A percentile compares a stretch with the other conserved stretches of the same genome.
Conservation (phyloP, 2,329 filamentous ascomycete genomes). For the Cercospora brassicicola region DNA sequence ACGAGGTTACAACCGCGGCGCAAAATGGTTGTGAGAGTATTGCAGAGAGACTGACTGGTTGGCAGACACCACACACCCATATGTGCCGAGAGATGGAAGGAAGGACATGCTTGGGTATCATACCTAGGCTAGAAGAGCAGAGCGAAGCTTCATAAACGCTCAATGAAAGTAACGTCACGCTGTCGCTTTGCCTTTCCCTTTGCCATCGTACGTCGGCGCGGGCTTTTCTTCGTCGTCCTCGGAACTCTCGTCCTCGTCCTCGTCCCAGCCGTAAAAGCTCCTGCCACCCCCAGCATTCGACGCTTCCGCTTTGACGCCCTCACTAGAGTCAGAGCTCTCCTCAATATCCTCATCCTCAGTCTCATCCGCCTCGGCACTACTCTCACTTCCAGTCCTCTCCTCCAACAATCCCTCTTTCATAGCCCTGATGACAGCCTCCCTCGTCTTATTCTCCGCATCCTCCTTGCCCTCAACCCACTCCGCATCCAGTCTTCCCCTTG, state of each 20-base stretch:
- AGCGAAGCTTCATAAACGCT: not conserved
- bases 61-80: not conserved
- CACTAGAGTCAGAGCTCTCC: conserved; percentile 35
- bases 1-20: not conserved
- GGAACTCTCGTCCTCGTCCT: conserved; percentile 52
- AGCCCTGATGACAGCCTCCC: conserved; percentile 70
- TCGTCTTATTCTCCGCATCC: conserved; percentile 78
- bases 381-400: conserved; percentile 42
- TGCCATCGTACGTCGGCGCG: conserved; percentile 40
- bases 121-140: conserved; percentile 7
- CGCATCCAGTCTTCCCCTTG: conserved; percentile 67
- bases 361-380: conserved; percentile 40
- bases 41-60: not conserved
- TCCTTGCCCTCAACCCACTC: conserved; percentile 96
- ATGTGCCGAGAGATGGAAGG: not conserved
- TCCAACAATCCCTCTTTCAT: conserved; percentile 64
- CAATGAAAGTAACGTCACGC: conserved; percentile 1
- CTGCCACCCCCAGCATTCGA: conserved; percentile 39
- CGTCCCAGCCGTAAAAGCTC: conserved; percentile 77
- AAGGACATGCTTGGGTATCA: not conserved
- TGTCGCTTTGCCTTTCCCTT: conserved; percentile 45
- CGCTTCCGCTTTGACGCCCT: conserved; percentile 41
- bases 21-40: not conserved
- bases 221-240: conserved; percentile 48
- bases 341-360: conserved; percentile 37